Evolutionary conservation across 2,329 filamentous ascomycete genomes (phyloP).

Genomic region (Aspergillus ustus): DNA sequence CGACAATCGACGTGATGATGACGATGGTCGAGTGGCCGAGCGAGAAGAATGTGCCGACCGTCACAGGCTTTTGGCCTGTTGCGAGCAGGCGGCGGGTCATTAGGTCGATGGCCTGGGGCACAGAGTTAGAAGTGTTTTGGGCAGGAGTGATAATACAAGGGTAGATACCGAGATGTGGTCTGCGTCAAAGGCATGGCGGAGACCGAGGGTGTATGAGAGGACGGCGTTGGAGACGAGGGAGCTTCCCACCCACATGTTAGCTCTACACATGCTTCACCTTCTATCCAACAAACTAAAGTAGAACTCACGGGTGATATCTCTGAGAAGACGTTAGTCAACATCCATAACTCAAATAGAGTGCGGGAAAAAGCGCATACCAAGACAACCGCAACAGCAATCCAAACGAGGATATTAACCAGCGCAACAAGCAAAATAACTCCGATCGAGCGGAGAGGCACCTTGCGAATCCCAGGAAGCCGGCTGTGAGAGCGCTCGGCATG

Average conservation of each 20-base stretch:
- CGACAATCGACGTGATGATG: conserved; percentile 84
- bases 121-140: background rate
- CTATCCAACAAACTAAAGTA: background rate
- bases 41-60: conserved; percentile 93
- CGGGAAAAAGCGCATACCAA: conserved; percentile 47
- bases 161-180: conserved; percentile 74
- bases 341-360: background rate
- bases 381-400: conserved; percentile 62
- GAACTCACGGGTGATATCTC: conserved; percentile 45
- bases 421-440: conserved; percentile 61
- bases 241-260: conserved; percentile 32
- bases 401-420: conserved; percentile 60
- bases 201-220: conserved; percentile 83
- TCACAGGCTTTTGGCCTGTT: conserved; percentile 81
- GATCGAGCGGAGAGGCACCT: conserved; percentile 61
- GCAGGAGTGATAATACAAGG: background rate
- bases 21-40: conserved; percentile 94
- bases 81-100: conserved; percentile 91
- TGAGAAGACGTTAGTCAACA: conserved; percentile 18
- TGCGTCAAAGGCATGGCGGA: conserved; percentile 96
- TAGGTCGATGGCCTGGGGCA: conserved; percentile 77
- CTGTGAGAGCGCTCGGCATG: conserved; percentile 53
- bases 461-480: conserved; percentile 59
- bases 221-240: conserved; percentile 77
- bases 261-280: background rate